A percentile compares a stretch with the other conserved stretches of the same genome.
phyloP scores from a whole-genome alignment of 257 asterid species.

The Solanum medicagineum region DNA sequence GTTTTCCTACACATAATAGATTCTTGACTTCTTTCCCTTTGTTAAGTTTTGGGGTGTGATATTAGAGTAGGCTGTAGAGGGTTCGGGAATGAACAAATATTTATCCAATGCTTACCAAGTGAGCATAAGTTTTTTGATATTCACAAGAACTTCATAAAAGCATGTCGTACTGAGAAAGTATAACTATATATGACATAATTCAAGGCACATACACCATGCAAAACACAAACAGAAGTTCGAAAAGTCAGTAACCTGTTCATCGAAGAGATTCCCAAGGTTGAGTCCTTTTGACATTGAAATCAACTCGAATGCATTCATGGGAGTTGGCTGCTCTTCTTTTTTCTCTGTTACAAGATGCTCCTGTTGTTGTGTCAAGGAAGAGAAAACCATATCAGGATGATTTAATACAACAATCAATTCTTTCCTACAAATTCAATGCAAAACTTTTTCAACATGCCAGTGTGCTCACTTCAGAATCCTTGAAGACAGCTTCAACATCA shows the following conservation, averaged over 20 bases:
- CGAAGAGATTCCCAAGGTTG: constrained; percentile 77
- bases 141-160: not conserved
- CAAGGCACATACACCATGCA: not conserved
- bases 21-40: not conserved
- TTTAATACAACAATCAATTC: not conserved
- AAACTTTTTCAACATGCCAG: not conserved
- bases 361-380: constrained; percentile 17
- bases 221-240: not conserved
- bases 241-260: constrained; percentile 43
- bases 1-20: not conserved
- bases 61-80: not conserved
- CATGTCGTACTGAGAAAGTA: not conserved
- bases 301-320: constrained; percentile 95
- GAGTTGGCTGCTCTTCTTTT: constrained; percentile 58
- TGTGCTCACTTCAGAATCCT: constrained; percentile 61
- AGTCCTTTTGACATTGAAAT: constrained; percentile 93
- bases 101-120: not conserved
- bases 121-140: not conserved
- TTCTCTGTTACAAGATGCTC: constrained; percentile 73
- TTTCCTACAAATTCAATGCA: not conserved
- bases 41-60: not conserved
- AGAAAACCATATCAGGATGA: not conserved
- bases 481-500: constrained; percentile 92
- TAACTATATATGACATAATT: not conserved
- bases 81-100: not conserved